Evolutionary conservation across 148 eudicot genomes (phyloP).

Genomic region (Euryodendron excelsum): DNA sequence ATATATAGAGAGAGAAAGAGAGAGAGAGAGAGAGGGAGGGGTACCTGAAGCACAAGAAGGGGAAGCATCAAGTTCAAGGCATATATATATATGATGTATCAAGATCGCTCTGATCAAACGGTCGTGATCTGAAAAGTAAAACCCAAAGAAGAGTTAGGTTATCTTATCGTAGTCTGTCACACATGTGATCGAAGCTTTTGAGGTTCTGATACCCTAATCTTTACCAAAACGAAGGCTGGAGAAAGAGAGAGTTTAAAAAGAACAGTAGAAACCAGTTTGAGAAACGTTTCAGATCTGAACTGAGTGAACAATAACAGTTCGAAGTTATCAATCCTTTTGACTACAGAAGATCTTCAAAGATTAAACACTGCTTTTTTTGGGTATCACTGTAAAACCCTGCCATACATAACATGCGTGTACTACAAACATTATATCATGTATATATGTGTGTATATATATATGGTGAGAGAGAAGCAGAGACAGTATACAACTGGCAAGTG

Average conservation of each 20-base stretch:
- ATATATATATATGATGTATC: not conserved
- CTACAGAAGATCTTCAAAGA: not conserved
- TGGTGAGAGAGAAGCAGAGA: no score
- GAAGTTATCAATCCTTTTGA: constrained; percentile 2
- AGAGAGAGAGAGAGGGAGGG: not conserved
- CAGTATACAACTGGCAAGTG: no score
- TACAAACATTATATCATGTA: no score
- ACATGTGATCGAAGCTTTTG: no score
- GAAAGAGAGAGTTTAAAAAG: not conserved
- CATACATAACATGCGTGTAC: no score
- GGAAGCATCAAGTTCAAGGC: not conserved
- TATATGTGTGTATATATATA: no score
- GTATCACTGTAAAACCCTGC: no score
- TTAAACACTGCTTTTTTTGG: not conserved
- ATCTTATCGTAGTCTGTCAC: not conserved
- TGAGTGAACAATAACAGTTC: not conserved
- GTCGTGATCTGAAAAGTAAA: not conserved
- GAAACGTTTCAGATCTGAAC: constrained; percentile 5
- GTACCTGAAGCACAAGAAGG: not conserved
- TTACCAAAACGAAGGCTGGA: not conserved
- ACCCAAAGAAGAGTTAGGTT: not conserved
- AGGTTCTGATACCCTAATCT: no score
- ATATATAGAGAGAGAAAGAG: not conserved
- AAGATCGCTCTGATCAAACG: not conserved
- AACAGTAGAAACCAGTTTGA: not conserved